Base-by-base conservation (phyloP, 202 grass and related monocot species). In the Panicum hallii region DNA sequence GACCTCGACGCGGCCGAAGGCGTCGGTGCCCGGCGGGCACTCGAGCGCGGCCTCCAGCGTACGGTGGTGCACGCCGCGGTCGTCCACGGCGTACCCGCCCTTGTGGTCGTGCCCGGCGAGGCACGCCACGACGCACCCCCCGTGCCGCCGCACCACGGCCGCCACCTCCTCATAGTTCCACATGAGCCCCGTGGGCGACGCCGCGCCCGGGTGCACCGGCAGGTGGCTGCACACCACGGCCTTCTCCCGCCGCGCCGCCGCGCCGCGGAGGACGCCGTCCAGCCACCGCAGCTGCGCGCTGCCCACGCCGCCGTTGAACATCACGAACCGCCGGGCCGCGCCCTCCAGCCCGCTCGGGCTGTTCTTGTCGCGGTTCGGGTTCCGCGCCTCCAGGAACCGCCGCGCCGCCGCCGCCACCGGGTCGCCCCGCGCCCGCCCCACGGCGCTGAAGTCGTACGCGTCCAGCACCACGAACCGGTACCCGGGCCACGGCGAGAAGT, bases 291-390 rank as follows among this genome's bases (percentile, higher is more conserved):
- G 75, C 42, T 95, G 93, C 23, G 86, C 80, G 19, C 57, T 83
- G 11, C 90, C 83, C 17, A 95, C 72, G 7, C 75, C 93, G 13
- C 88, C 90, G 77, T 95, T 95, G 84, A 92, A 95, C 90, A 79
- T 82, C 4, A 92, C 77, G 74, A 92, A 95, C 40, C 90, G 87
- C 65, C 85, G 83, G 12, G 85, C 88, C 6, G 66, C 54, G 6
- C 93, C 86, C 0, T 34, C 50, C 11, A 95, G 80, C 19, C 88
- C 90, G 13, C 28, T 38, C 0, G 90, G 88, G 67, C 81, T 90
- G 77, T 92, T 90, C 77, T 95, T 95, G 45, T 95, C 83, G 4
- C 11, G n/a, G 65, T 95, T 95, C 0, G 93, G 93, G 46, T 95
- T 95, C 32, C 85, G 86, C 43, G 52, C 67, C 14, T 71, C 64